Base-by-base conservation (phyloP, 108 stramenopile genomes). In the Pseudonitzschia delicatissima region DNA sequence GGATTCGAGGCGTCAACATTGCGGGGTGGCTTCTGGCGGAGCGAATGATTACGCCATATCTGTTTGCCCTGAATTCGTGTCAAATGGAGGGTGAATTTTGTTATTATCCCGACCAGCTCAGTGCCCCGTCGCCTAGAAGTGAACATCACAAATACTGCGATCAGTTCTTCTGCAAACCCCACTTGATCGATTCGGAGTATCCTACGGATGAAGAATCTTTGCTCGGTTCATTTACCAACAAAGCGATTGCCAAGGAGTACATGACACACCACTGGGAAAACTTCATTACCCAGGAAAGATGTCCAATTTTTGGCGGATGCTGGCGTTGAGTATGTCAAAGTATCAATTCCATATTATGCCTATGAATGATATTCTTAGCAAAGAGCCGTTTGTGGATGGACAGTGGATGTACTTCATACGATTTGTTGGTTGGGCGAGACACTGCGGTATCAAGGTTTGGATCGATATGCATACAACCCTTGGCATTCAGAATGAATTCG, bases 261-360 rank as follows among this genome's bases (percentile, higher is more conserved):
- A 52, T 91, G 35, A 59, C 77, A 18, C 36, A 51, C 52, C 90
- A 91, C 69, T 91, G 74, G 68, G 80, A 83, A 6, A 80, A 79
- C 39, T 91, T 87, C 71, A 70, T 91, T 15, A 81, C 70, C 5
- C n/a, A 72, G 75, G 50, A 49, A 63, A 6, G 85, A 86, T 62
- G 29, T 91, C 8, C 9, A 18, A 3, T 44, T 61, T n/a, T 34
- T 91, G 23, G 29, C 53, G 31, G 49, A 62, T 4, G 68, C 68
- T 11, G 81, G 81, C 42, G 64, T 86, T 11, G 78, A 78, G n/a
- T 81, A 91, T 69, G 74, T 87, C 2, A 77, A 85, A 18, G 79
- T 91, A 2, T 87, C 90, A 5, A 31, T 91, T 39, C 76, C 81
- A 4, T 77, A 87, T 73, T 91, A 85, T 83, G 85, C 87, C n/a